Base-by-base conservation (phyloP, 768 basidiomycete species). In the Udeniomyces megalosporus region DNA sequence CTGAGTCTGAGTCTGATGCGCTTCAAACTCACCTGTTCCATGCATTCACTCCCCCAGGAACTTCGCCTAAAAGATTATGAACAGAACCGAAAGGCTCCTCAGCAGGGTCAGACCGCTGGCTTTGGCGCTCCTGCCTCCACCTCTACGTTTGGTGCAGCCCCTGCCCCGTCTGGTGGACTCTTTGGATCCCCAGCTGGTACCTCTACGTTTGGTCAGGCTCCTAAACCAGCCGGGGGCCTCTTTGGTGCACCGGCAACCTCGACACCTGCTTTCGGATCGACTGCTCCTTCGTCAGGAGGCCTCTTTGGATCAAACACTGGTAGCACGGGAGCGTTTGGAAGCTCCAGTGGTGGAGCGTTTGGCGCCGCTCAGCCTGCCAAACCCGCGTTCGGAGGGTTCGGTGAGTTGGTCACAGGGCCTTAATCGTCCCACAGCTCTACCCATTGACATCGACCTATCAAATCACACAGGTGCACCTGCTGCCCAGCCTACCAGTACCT, bases 281-380 rank as follows among this genome's bases (percentile, higher is more conserved):
- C 58, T 8, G 35, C 63, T n/a, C 15, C 54, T 29, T 50, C 58
- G 14, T 22, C 63, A 20, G 58, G 51, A 46, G 63, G 63, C 5
- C 46, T 65, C 17, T 65, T 65, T 15, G 63, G 63, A 15, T 59
- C 67, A 17, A 66, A 67, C 51, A 57, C 66, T 17, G 60, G 67
- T 29, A 58, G 68, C 14, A 66, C 67, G 8, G 62, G 64, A n/a
- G 52, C 67, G 1, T 68, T 68, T 46, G 68, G 69, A 4, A 61
- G 55, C 47, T 49, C 59, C 14, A 46, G 54, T 1, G 56, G 56
- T 28, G 62, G 60, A 47, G 60, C 56, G 8, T 63, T 63, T 22
- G 62, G 62, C 20, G 56, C 62, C 17, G 47, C 48, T 17, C 54
- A 57, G 62, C 56, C 60, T 14, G 35, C 60, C 7, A 54, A 52